Base-by-base conservation (phyloP, 129 eudicot species). In the Cynara cardunculus region DNA sequence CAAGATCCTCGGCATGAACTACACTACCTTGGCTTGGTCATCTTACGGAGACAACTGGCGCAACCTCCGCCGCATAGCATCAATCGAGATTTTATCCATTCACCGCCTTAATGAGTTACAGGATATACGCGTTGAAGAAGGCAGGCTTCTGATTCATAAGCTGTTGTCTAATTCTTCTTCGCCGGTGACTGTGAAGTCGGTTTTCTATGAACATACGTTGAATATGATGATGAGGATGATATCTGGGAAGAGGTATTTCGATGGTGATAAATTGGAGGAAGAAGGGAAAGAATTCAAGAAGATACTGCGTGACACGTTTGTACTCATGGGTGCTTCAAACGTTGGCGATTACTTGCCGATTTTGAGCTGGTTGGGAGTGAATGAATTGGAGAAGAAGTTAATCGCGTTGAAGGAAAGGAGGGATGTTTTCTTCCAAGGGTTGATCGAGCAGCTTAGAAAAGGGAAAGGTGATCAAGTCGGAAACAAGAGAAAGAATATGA, bases 181-280 rank as follows among this genome's bases (percentile, higher is more conserved):
- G 25, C 25, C 22, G 1, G 78, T 85, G 82, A 83, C 77, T 4
- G 72, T 93, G 80, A 86, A 83, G 37, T 14, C 72, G 14, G 70
- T 44, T 18, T 74, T 90, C 27, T 87, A 79, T 74, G 89, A 89
- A 46, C 72, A 87, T 39, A 87, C 86, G 24, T 25, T 85, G 24
- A 90, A 88, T 74, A 77, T 90, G n/a, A 83, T 92, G 84, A 90
- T 88, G 88, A 89, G 92, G 78, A 87, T 90, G 91, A 87, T 93
- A 9, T 86, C 88, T 2, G 91, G 91, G 73, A 86, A 89, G 79
- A 84, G 89, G 49, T 84, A 83, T 26, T 88, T 64, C 30, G 49
- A 53, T 0, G 91, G 90, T 0, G 90, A 80, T 77, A 79, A 5
- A 59, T 62, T 80, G 9, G 61, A 35, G 68, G 85, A 83, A 31